Evolutionary conservation across 148 eudicot species (phyloP), one percentile per base, ranked within the genome.

Genomic region (Oxyria digyna): DNA sequence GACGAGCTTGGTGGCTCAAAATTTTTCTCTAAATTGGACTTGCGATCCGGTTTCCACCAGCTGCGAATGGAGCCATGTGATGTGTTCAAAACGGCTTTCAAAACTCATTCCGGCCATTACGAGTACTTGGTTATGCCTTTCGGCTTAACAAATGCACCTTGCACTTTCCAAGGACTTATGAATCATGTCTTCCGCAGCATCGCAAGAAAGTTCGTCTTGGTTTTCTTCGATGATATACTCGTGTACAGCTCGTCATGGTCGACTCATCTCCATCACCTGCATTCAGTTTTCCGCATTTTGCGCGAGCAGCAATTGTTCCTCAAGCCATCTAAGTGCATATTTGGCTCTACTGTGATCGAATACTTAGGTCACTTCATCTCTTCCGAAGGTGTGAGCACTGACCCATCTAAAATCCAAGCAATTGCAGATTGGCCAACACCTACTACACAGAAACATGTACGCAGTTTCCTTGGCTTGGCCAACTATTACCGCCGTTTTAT

Each of bases 61-160:
- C 38, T 69, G 3, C 38, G 78, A 11, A 68, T 75, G 35, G 21
- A 26, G 3, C 17, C 13, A 0, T 52, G 24, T 2, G 74, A 67
- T 21, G 29, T 64, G 4, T 40, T 10, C 1, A 70, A 66, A 40
- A 75, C 57, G 0, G 52, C 70, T 4, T 70, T 67, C 12, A 67
- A 42, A 27, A 67, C 50, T 12, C 50, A 67, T 38, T 17, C 8
- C 9, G 70, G 26, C 1, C 64, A 46, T 6, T 75, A 70, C 24
- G 73, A 69, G 18, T 75, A 42, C 24, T 45, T 24, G n/a, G n/a
- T n/a, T n/a, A n/a, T n/a, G n/a, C n/a, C n/a, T n/a, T n/a, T n/a
- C n/a, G n/a, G n/a, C n/a, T 45, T 76, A 15, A 76, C 74, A 1
- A 75, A 71, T 37, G 71, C 74, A 0, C 78, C 74, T 0, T 50